Base-by-base conservation (phyloP, 805 yeast genomes). In the Kuraishia ogatae region DNA sequence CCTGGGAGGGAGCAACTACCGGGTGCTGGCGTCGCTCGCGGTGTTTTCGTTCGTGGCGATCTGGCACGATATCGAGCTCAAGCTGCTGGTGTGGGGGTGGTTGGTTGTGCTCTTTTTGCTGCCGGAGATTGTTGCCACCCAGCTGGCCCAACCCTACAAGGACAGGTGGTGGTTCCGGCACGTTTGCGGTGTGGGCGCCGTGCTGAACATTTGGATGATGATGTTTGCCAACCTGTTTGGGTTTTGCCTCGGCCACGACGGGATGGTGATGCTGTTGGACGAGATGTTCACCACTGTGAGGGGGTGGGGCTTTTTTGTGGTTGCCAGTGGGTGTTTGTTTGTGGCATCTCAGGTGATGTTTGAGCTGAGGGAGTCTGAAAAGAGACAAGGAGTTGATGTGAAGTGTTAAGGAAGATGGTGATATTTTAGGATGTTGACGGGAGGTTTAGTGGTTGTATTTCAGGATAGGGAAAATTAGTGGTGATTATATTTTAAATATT, bases 41-140 rank as follows among this genome's bases (percentile, higher is more conserved):
- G 97, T 93, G 17, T 94, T 94, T 66, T 82, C 96, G 17, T 94
- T 94, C 71, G 99, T 94, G 22, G 98, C 99, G 2, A 74, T 94
- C 29, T 94, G 99, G 99, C 99, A 94, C 71, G 99, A 94, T 66
- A 92, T 94, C 60, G 92, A 94, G 70, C 77, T 94, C 64, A 84
- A 83, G 59, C 72, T 94, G 53, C 72, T 94, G 52, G 72, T 93
- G 55, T 94, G 99, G 99, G 98, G 99, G 11, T 92, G 97, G 97
- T 71, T 89, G 26, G 78, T 93, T 54, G 97, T 94, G 4, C 60
- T 93, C 21, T 93, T 93, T 66, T 78, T 94, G 50, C 62, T 92
- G 3, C 99, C 99, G 0, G 99, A 94, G 66, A 79, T 90, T 53
- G 64, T 81, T 13, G 85, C 88, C 17, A 80, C 89, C 2, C 59